phyloP scores from a whole-genome alignment of 306 rosid genomes.

The Quercus wislizeni region DNA sequence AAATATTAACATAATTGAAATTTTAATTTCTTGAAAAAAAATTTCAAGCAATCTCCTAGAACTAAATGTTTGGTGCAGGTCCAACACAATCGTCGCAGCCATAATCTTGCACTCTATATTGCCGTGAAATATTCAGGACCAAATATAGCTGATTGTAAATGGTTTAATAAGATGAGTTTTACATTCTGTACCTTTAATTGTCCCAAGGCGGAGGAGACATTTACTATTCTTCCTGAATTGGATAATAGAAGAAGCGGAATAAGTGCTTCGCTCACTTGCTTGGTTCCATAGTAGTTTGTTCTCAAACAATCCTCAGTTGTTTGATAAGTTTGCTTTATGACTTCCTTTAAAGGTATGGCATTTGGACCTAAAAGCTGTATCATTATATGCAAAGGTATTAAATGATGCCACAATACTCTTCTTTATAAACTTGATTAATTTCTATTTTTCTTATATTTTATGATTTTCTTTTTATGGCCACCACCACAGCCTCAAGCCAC shows the following conservation, averaged over 20 bases:
- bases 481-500: no score
- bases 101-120: no score
- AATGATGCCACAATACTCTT: neutral
- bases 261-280: neutral
- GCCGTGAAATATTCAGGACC: neutral
- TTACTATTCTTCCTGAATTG: neutral
- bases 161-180: no score
- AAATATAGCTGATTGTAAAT: neutral
- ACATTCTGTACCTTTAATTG: neutral
- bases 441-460: neutral
- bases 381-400: neutral
- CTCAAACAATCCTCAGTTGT: neutral
- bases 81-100: no score
- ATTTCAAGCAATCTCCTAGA: no score
- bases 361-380: neutral
- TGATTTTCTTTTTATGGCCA: neutral
- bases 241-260: conserved; percentile 1
- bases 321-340: neutral
- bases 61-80: no score
- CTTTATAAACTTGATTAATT: neutral
- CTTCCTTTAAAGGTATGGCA: neutral
- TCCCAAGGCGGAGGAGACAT: conserved; percentile 3
- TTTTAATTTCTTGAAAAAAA: no score
- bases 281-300: neutral
- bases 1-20: no score